phyloP scores from a whole-genome alignment of 495 filamentous ascomycete species.

The Hyphodiscus hymeniophilus region DNA sequence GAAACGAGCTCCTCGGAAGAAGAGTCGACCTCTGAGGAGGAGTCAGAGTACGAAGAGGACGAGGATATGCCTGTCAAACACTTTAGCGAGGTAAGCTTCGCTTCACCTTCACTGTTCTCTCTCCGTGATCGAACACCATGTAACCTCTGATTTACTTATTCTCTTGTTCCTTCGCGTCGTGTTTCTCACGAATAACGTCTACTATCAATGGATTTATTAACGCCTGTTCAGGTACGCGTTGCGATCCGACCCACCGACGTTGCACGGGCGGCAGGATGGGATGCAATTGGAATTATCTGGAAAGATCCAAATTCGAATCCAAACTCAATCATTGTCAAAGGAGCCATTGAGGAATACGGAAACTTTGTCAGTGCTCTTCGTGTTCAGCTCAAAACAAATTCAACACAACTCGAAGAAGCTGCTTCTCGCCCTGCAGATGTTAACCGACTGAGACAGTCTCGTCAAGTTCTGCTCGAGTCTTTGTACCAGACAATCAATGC shows the following conservation, averaged over 20 bases:
- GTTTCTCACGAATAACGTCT: neutral
- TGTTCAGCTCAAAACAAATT: slow-evolving; percentile 20
- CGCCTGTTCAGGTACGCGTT: slow-evolving; percentile 14
- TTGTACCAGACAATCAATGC: slow-evolving; percentile 28
- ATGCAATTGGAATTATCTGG: slow-evolving; percentile 25
- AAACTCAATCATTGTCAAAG: slow-evolving; percentile 17
- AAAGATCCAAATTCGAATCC: slow-evolving; percentile 18
- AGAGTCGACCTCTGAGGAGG: slow-evolving; percentile 17
- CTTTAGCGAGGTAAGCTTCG: slow-evolving; percentile 16
- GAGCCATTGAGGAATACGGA: slow-evolving; percentile 22
- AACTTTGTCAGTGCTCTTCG: slow-evolving; percentile 22
- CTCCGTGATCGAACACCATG: neutral
- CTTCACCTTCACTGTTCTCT: neutral
- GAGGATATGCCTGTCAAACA: slow-evolving; percentile 14
- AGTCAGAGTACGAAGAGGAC: slow-evolving; percentile 21
- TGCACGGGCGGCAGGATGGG: slow-evolving; percentile 20
- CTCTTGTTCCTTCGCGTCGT: neutral
- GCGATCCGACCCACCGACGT: slow-evolving; percentile 14
- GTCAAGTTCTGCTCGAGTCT: slow-evolving; percentile 13
- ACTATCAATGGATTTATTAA: slow-evolving; percentile 2
- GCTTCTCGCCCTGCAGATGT: slow-evolving; percentile 9
- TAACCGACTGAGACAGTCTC: slow-evolving; percentile 13
- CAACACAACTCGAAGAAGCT: slow-evolving; percentile 17
- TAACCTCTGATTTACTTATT: neutral
- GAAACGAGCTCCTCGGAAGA: slow-evolving; percentile 23